phyloP scores from a whole-genome alignment of 2,329 filamentous ascomycete genomes.

The Trichoderma sp. region DNA sequence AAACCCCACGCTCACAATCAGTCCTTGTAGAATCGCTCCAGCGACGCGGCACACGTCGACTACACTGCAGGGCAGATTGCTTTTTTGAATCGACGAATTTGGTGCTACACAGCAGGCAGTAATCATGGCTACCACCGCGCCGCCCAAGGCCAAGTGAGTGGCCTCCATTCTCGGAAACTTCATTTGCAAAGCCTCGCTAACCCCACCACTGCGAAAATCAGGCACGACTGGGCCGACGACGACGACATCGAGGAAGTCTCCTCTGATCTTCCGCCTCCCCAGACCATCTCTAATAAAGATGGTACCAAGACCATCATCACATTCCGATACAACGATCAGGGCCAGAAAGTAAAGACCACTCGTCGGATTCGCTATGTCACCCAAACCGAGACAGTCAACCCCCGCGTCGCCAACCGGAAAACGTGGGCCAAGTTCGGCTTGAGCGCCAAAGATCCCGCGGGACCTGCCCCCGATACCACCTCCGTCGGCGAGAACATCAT shows the following conservation, averaged over 20 bases:
- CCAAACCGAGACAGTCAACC: conserved; percentile 92
- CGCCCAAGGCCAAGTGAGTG: conserved; percentile 43
- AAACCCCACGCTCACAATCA: conserved; percentile 40
- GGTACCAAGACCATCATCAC: conserved; percentile 94
- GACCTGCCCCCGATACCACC: conserved; percentile 86
- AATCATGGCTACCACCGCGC: conserved; percentile 41
- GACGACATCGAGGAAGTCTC: conserved; percentile 77
- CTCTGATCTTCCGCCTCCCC: conserved; percentile 72
- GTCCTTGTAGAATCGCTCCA: conserved; percentile 4
- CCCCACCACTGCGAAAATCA: conserved; percentile 39
- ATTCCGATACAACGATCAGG: conserved; percentile 86
- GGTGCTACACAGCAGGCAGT: conserved; percentile 11
- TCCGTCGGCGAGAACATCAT: conserved; percentile 97
- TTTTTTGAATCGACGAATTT: not conserved
- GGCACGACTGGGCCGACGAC: conserved; percentile 91
- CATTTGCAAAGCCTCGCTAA: conserved; percentile 30
- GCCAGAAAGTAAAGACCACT: conserved; percentile 95
- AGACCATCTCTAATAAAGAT: conserved; percentile 95
- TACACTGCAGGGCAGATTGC: not conserved
- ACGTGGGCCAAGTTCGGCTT: conserved; percentile 90
- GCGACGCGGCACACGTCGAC: conserved; percentile 9
- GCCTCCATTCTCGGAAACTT: conserved; percentile 11
- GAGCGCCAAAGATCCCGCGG: conserved; percentile 78
- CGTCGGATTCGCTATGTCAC: conserved; percentile 91
- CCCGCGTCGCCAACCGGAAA: conserved; percentile 91